Evolutionary conservation across 768 basidiomycete species (phyloP), one percentile per base, ranked within the genome.

Genomic region (Mycena epipterygia): DNA sequence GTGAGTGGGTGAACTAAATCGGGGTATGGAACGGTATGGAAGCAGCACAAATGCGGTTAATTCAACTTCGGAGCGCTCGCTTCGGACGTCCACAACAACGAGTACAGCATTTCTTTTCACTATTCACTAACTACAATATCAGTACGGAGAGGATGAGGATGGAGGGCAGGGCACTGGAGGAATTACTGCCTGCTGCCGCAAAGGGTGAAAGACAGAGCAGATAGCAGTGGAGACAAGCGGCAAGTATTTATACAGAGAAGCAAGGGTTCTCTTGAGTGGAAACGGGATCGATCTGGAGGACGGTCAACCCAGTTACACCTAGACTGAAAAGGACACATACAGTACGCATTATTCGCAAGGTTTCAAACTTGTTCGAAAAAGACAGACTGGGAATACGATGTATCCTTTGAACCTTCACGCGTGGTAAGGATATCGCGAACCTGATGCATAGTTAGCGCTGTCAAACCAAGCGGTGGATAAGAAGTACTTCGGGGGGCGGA

Each of bases 401-500:
- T n/a, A n/a, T 88, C 81, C 11, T 89, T 85, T 6, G 80, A 77
- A 6, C 91, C 94, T 78, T 96, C 87, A 30, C 87, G 84, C 0
- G 93, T 93, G 23, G 85, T 83, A 5, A 98, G 84, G 64, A 97
- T 96, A 5, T 94, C 90, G 67, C 87, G 88, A 67, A 96, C 89
- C 95, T 97, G 41, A 70, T 53, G 32, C 17, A 44, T 44, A 17
- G 56, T 48, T 49, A 68, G 49, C 44, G 16, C 16, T 25, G 12
- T 17, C 35, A 25, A 17, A 27, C 56, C 27, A 35, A 42, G 29
- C 5, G 19, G 17, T 21, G n/a, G 27, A 69, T 16, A 58, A 60
- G 25, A 42, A 63, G 66, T 74, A 93, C 95, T 85, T 95, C 94
- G 19, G 77, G 71, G 4, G 95, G 96, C 17, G 96, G 97, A 53